phyloP scores from a whole-genome alignment of 2,329 filamentous ascomycete genomes.

The Colletotrichum tanaceti region DNA sequence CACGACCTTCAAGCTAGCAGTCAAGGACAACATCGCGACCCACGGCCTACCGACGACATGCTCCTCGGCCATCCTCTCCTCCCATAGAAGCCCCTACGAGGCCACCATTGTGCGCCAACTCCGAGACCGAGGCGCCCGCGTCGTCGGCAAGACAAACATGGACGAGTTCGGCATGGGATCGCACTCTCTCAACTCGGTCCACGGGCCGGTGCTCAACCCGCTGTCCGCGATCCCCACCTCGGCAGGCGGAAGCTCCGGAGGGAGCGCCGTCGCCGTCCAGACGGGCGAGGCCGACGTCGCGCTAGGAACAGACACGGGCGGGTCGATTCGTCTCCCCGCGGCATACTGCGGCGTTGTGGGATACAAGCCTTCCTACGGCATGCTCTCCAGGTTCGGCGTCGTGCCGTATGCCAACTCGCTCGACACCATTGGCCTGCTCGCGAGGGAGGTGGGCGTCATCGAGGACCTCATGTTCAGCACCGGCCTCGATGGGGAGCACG shows the following conservation, averaged over 20 bases:
- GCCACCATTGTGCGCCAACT: conserved; percentile 83
- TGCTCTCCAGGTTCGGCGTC: conserved; percentile 86
- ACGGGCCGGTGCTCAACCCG: conserved; percentile 72
- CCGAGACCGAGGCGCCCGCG: conserved; percentile 67
- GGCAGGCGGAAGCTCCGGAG: conserved; percentile 91
- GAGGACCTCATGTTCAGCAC: conserved; percentile 63
- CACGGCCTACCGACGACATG: conserved; percentile 79
- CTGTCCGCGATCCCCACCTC: conserved; percentile 62
- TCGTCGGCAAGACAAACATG: conserved; percentile 88
- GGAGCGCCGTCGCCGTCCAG: conserved; percentile 87
- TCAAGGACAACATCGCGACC: conserved; percentile 85
- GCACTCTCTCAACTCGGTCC: conserved; percentile 77
- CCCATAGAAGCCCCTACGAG: conserved; percentile 80
- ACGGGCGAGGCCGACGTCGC: conserved; percentile 69
- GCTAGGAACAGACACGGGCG: conserved; percentile 93
- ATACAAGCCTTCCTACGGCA: conserved; percentile 92
- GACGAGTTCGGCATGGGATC: conserved; percentile 98
- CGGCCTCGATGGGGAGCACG: conserved; percentile 64
- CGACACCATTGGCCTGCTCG: conserved; percentile 87
- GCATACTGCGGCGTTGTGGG: conserved; percentile 86
- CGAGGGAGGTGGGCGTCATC: conserved; percentile 63
- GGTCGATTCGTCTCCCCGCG: conserved; percentile 86
- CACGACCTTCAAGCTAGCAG: conserved; percentile 62
- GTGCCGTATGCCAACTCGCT: conserved; percentile 93
- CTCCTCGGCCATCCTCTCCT: conserved; percentile 78